Conservation (phyloP, 2,329 filamentous ascomycete species). For the Fusarium citri region DNA sequence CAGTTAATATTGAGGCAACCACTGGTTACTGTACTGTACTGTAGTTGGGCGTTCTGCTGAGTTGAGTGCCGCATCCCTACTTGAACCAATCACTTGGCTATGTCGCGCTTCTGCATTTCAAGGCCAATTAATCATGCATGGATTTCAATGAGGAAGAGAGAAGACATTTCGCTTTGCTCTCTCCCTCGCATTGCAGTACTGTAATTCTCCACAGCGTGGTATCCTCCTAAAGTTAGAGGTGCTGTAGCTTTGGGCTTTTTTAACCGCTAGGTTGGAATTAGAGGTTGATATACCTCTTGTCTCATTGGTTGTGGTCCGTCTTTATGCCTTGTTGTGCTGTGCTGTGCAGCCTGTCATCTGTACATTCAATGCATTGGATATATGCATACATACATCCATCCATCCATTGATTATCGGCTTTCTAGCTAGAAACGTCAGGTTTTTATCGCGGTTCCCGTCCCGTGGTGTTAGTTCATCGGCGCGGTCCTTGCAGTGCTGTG, state of each 20-base stretch:
- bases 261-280: constrained; percentile 13
- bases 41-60: constrained; percentile 1
- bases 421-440: constrained; percentile 31
- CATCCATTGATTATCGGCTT: constrained; percentile 19
- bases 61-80: constrained; percentile 27
- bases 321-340: constrained; percentile 16
- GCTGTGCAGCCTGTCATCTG: constrained; percentile 29
- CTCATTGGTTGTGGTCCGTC: constrained; percentile 18
- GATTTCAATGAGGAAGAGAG: constrained; percentile 1
- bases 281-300: constrained; percentile 2
- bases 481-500: constrained; percentile 14
- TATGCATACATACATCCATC: background rate
- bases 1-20: constrained; percentile 24
- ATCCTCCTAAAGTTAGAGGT: background rate
- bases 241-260: constrained; percentile 4
- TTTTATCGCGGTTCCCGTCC: constrained; percentile 11
- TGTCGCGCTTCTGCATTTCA: constrained; percentile 28
- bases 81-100: constrained; percentile 35
- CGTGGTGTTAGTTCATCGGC: constrained; percentile 28
- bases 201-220: constrained; percentile 14
- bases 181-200: constrained; percentile 21
- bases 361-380: constrained; percentile 22
- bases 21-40: background rate
- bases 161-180: constrained; percentile 16
- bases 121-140: constrained; percentile 47